Conservation (phyloP, 805 yeast genomes). For the Myxozyma nipponensis region DNA sequence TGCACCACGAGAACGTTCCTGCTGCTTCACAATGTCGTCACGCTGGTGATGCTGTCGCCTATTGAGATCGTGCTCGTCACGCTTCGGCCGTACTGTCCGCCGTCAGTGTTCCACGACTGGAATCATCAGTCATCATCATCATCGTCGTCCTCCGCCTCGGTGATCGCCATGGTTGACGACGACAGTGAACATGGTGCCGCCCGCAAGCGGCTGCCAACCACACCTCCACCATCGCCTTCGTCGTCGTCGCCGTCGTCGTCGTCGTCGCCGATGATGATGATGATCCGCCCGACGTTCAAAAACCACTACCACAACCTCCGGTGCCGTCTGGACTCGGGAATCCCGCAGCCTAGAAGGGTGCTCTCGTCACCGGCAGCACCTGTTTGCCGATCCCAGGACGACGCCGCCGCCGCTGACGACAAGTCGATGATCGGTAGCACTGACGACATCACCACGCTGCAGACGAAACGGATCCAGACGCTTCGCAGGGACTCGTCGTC, state of each 20-base stretch:
- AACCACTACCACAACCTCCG: no score
- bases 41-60: slow-evolving; percentile 14
- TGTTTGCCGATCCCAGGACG: no score
- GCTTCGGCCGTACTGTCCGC: slow-evolving; percentile 23
- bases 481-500: background rate
- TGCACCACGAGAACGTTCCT: slow-evolving; percentile 5
- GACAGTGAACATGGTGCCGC: background rate
- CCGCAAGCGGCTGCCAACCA: background rate
- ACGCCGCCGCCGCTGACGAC: no score
- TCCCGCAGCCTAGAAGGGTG: background rate
- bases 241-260: no score
- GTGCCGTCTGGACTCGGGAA: no score
- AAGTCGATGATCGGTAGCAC: no score
- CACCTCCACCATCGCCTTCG: background rate
- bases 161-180: background rate
- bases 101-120: slow-evolving; percentile 20
- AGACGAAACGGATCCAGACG: no score
- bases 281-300: no score
- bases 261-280: no score
- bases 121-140: slow-evolving; percentile 3
- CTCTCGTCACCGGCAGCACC: background rate
- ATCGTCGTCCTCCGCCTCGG: no score
- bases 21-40: slow-evolving; percentile 17
- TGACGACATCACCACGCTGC: no score
- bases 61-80: slow-evolving; percentile 16